These are phyloP conservation scores for Solanum virginianum DNA, from an alignment of 257 asterid species.

Conservation along the genomic window DNA sequence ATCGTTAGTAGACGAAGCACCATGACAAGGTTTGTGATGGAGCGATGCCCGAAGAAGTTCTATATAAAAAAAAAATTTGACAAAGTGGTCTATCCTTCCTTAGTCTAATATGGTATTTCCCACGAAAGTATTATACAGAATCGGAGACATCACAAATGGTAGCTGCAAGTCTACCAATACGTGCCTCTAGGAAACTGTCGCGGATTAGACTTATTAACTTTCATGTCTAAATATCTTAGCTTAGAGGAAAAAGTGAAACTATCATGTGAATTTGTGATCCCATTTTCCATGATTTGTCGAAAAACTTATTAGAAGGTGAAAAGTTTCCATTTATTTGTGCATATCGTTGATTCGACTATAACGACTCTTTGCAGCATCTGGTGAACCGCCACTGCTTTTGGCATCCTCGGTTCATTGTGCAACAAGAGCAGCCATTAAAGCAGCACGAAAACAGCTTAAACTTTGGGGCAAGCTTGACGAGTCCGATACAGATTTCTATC, in stretches of 20 bases:
- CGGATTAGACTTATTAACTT: neutral
- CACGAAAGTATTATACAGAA: neutral
- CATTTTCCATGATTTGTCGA: neutral
- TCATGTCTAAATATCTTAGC: neutral
- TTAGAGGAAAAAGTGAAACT: neutral
- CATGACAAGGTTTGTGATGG: neutral
- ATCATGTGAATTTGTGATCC: neutral
- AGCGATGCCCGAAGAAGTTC: neutral
- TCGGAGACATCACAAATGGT: neutral
- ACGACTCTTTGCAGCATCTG: constrained; percentile 41
- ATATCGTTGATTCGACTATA: neutral
- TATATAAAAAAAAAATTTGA: neutral
- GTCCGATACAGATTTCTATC: constrained; percentile 22
- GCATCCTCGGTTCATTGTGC: constrained; percentile 81
- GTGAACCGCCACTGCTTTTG: constrained; percentile 74
- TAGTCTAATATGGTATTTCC: neutral
- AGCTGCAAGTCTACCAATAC: neutral
- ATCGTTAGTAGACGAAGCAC: neutral
- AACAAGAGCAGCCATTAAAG: constrained; percentile 58
- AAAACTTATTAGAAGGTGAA: neutral
- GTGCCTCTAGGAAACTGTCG: neutral
- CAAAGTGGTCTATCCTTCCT: neutral
- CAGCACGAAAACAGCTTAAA: constrained; percentile 48
- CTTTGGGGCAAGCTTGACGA: constrained; percentile 43
- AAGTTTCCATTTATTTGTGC: neutral